These are phyloP conservation scores for Leccinum olivaceopallidum DNA, from an alignment of 768 basidiomycete species.

Conservation along the genomic window DNA sequence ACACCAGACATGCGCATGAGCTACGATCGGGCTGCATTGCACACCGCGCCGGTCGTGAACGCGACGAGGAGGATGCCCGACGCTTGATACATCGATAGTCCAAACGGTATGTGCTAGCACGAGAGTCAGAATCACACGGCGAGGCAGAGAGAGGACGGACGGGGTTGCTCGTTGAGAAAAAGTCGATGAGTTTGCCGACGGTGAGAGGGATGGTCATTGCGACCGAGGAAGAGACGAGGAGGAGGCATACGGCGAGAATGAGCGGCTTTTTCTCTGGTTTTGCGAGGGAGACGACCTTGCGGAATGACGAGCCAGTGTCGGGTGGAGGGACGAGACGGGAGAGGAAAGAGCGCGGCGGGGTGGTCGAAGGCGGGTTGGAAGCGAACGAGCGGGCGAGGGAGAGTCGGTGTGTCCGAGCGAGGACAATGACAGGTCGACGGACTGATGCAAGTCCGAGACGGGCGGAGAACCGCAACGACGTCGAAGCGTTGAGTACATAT, in stretches of 20 bases:
- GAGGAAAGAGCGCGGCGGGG: conserved; percentile 15
- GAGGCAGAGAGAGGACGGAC: conserved; percentile 37
- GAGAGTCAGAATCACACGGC: not conserved
- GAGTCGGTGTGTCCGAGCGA: not conserved
- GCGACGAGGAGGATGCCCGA: conserved; percentile 69
- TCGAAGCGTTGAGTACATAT: not conserved
- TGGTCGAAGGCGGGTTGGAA: conserved; percentile 5
- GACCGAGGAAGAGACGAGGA: conserved; percentile 86
- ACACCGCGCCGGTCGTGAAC: conserved; percentile 85
- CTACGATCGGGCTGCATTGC: conserved; percentile 81
- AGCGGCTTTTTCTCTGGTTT: conserved; percentile 81
- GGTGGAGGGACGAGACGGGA: conserved; percentile 34
- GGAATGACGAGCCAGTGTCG: conserved; percentile 59
- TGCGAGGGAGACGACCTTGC: conserved; percentile 76
- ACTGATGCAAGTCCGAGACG: not conserved
- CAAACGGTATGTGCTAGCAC: conserved; percentile 71
- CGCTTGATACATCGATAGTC: conserved; percentile 77
- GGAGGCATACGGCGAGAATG: conserved; percentile 70
- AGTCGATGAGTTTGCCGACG: conserved; percentile 92
- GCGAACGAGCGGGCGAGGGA: conserved; percentile 12
- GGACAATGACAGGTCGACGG: not conserved
- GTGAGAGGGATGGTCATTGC: conserved; percentile 93
- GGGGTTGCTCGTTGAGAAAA: conserved; percentile 62
- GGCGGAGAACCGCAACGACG: not conserved
- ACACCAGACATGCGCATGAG: conserved; percentile 84